A percentile compares a stretch with the other conserved stretches of the same genome.
Conservation (phyloP, 768 basidiomycete genomes). For the Leccinum olivaceopallidum region DNA sequence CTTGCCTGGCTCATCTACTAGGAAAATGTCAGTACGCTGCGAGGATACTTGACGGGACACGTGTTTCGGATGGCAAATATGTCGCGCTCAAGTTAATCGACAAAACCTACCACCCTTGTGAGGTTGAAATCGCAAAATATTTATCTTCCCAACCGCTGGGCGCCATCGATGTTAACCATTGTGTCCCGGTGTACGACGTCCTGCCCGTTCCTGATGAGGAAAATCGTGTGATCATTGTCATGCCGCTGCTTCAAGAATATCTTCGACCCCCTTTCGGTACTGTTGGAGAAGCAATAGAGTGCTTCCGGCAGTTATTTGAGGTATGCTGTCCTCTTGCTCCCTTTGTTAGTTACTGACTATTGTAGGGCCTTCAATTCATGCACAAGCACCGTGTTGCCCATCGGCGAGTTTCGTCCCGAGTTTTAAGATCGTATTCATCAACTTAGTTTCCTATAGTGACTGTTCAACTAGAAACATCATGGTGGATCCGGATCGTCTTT, state of each 20-base stretch:
- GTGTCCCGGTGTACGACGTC: conserved; percentile 32
- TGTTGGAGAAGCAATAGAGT: fast-evolving
- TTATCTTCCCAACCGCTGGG: conserved; percentile 7
- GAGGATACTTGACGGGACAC: conserved; percentile 31
- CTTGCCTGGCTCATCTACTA: conserved; percentile 19
- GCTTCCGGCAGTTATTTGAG: not conserved
- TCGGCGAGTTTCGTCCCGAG: too few relatives aligned
- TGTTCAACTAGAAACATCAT: not conserved
- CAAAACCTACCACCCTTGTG: conserved; percentile 20
- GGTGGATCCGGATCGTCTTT: not conserved
- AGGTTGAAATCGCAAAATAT: conserved; percentile 32
- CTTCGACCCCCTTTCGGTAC: conserved; percentile 1
- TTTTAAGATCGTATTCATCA: too few relatives aligned
- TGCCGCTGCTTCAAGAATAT: conserved; percentile 37
- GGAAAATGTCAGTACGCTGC: conserved; percentile 9
- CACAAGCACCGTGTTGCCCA: not conserved
- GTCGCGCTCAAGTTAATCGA: conserved; percentile 35
- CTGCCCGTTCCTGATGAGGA: conserved; percentile 13
- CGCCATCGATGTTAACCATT: too few relatives aligned
- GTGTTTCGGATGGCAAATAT: conserved; percentile 26
- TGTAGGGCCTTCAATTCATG: not conserved
- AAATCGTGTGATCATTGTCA: conserved; percentile 26
- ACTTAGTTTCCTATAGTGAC: not conserved
- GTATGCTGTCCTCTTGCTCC: not conserved
- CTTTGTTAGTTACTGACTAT: not conserved